A percentile compares a stretch with the other conserved stretches of the same genome.
phyloP scores from a whole-genome alignment of 2,329 filamentous ascomycete species.

The Polychaeton citri region DNA sequence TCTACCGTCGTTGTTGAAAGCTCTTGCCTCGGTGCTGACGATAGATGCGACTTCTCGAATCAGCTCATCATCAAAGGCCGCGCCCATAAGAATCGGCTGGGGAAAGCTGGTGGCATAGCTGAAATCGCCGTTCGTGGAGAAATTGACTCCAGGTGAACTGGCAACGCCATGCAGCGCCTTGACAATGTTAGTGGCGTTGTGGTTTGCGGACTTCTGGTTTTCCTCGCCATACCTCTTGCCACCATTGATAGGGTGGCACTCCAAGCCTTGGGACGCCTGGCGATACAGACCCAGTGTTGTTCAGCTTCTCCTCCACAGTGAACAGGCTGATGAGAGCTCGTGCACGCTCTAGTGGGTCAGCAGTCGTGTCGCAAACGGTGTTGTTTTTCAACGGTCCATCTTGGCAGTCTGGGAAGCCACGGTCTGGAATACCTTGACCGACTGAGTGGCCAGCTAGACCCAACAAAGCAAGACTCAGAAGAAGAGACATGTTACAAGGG shows the following conservation, averaged over 20 bases:
- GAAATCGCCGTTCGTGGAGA: conserved; percentile 39
- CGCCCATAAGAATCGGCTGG: conserved; percentile 47
- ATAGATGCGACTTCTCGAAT: conserved; percentile 44
- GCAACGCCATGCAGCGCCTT: conserved; percentile 52
- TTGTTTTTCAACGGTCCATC: conserved; percentile 36
- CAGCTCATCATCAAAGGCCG: conserved; percentile 51
- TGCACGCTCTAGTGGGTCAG: conserved; percentile 19
- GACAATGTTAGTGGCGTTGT: conserved; percentile 14
- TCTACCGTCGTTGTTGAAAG: conserved; percentile 48
- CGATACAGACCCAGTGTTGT: conserved; percentile 35
- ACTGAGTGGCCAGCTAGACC: not conserved
- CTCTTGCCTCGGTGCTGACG: conserved; percentile 48
- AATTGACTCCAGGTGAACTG: conserved; percentile 40
- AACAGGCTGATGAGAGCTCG: conserved; percentile 36
- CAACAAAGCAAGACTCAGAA: too few relatives aligned
- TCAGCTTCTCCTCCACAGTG: conserved; percentile 42
- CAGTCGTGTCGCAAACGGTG: conserved; percentile 36
- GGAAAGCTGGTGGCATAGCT: conserved; percentile 53
- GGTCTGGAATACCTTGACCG: not conserved
- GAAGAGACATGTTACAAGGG: too few relatives aligned
- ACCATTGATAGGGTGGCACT: conserved; percentile 46
- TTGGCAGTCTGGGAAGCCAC: conserved; percentile 35
- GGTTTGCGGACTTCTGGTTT: too few relatives aligned
- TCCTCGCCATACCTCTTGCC: conserved; percentile 40
- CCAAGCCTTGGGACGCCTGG: conserved; percentile 43